Evolutionary conservation across 208 protist species (phyloP), one percentile per base, ranked within the genome.

Genomic region (Leishmania braziliensis): DNA sequence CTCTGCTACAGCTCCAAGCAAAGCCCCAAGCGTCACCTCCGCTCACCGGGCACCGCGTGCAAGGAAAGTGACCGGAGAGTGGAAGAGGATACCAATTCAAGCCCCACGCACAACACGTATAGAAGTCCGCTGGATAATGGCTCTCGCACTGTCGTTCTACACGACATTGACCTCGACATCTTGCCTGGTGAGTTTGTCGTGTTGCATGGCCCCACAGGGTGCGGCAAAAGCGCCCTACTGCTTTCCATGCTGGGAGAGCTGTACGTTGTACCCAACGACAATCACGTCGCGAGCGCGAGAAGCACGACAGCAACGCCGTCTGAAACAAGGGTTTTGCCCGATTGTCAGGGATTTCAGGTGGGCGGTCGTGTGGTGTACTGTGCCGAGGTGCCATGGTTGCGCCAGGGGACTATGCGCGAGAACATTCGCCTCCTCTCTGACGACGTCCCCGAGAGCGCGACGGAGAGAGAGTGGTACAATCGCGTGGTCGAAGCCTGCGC

Each of bases 341-440:
- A 43, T 48, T 36, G 74, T 51, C 12, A 23, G 26, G 89, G 90
- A 56, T 95, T 95, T 68, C 71, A 85, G 62, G 82, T 91, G 23
- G 83, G 84, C n/a, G 93, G 94, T 18, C 84, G 84, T 63, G 81
- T 96, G 48, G 92, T 84, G 29, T 98, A 97, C 86, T 95, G 92
- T 68, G 74, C 94, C 3, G 96, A 98, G 86, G 87, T 92, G 69
- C 91, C 98, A 48, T 99, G 95, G 95, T 89, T 99, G 72, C 85
- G 95, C 43, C 93, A 94, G 78, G 93, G 88, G 39, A 98, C 97
- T 39, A 77, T 99, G 14, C 91, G 95, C n/a, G 96, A 98, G 54
- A 99, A 99, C 86, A 98, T 99, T 77, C 71, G 93, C 56, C 83
- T 92, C 69, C 39, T 85, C 46, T 73, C 83, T 36, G 91, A 92